Conservation (phyloP, 352 stramenopile genomes). For the Phytophthora tentaculata region DNA sequence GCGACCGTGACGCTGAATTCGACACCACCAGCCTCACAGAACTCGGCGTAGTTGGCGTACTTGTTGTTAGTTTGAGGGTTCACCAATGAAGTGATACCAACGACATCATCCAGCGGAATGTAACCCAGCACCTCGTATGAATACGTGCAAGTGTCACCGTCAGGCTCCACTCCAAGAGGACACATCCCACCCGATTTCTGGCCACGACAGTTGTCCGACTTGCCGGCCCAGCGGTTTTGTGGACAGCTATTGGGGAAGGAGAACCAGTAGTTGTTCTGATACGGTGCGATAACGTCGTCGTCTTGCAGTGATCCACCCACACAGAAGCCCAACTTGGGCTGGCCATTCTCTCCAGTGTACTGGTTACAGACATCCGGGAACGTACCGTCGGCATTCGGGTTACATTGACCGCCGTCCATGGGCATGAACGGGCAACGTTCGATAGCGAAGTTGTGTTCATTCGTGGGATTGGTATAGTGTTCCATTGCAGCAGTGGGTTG, state of each 20-base stretch:
- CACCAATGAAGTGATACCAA: slow-evolving; percentile 69
- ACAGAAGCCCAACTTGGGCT: slow-evolving; percentile 54
- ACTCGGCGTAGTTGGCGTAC: slow-evolving; percentile 64
- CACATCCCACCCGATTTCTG: slow-evolving; percentile 57
- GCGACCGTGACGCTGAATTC: slow-evolving; percentile 55
- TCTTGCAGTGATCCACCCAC: slow-evolving; percentile 50
- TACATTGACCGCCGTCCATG: slow-evolving; percentile 70
- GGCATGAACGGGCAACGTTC: slow-evolving; percentile 62
- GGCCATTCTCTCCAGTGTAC: slow-evolving; percentile 53
- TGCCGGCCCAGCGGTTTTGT: slow-evolving; percentile 45
- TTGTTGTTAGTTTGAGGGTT: slow-evolving; percentile 44
- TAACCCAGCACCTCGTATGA: slow-evolving; percentile 69
- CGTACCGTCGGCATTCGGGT: slow-evolving; percentile 45
- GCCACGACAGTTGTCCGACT: slow-evolving; percentile 49
- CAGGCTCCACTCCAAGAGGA: slow-evolving; percentile 47
- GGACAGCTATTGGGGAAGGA: slow-evolving; percentile 83
- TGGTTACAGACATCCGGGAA: slow-evolving; percentile 56
- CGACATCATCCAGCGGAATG: slow-evolving; percentile 67
- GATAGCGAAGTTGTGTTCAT: slow-evolving; percentile 37
- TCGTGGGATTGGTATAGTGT: slow-evolving; percentile 45
- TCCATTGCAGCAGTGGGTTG: slow-evolving; percentile 50
- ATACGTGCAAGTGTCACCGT: slow-evolving; percentile 70
- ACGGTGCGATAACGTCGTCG: slow-evolving; percentile 62
- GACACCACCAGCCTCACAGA: slow-evolving; percentile 56
- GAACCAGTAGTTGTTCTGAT: slow-evolving; percentile 84